A percentile compares a stretch with the other conserved stretches of the same genome.
These are phyloP conservation scores for Moesziomyces aphidis DNA, from an alignment of 1,284 basidiomycete species.

Conservation along the genomic window DNA sequence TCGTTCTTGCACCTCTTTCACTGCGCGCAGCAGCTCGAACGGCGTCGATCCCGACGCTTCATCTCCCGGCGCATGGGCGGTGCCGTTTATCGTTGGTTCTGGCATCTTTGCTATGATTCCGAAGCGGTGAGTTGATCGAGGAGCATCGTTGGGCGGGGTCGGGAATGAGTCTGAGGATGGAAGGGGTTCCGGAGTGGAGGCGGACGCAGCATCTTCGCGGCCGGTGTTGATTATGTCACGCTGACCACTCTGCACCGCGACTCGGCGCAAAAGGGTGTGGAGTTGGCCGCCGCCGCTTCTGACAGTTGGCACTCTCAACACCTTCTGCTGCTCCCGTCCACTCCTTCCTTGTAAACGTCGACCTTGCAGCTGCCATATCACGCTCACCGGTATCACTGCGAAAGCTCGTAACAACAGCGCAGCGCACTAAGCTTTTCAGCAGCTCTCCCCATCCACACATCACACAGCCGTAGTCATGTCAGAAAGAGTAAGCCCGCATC, in stretches of 20 bases:
- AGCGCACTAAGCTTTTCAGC: too few species aligned
- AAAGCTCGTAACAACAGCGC: not conserved
- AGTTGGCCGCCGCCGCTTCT: conserved; percentile 10
- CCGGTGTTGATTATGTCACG: conserved; percentile 23
- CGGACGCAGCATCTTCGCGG: conserved; percentile 11
- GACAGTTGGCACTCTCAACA: conserved; percentile 5
- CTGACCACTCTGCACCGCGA: conserved; percentile 6
- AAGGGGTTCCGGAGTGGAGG: conserved; percentile 17
- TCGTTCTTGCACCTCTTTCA: conserved; percentile 53
- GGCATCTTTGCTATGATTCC: conserved; percentile 9
- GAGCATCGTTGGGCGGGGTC: not conserved
- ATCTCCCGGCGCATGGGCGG: not conserved
- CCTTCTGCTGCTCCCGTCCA: not conserved
- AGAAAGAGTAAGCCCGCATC: conserved; percentile 25
- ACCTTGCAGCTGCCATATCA: not conserved
- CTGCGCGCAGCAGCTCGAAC: conserved; percentile 36
- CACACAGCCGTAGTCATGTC: conserved; percentile 15
- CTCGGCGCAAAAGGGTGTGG: conserved; percentile 4
- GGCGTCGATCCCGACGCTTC: conserved; percentile 10
- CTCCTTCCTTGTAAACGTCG: too few species aligned
- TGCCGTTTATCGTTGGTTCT: not conserved
- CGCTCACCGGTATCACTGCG: too few species aligned
- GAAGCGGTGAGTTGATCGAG: too few species aligned
- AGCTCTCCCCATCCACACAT: not conserved
- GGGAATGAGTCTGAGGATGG: not conserved